phyloP scores from a whole-genome alignment of 1,284 basidiomycete species.

The Crucibulum cyathiforme region DNA sequence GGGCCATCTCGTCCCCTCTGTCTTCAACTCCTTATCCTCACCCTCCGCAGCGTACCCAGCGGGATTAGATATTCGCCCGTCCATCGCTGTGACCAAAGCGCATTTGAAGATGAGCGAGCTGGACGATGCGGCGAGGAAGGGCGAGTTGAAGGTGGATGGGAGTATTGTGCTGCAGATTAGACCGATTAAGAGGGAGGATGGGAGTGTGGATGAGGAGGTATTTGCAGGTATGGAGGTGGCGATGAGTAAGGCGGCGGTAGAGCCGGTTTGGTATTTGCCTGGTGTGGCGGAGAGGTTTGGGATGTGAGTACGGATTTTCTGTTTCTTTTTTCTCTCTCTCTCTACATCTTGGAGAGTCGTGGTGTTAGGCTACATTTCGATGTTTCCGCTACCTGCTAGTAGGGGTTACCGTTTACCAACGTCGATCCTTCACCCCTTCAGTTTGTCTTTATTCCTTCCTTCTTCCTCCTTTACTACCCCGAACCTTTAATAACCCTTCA shows the following conservation, averaged over 20 bases:
- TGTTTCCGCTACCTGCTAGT: no score
- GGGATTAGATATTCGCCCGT: constrained; percentile 81
- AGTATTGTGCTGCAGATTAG: constrained; percentile 77
- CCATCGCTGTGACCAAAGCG: constrained; percentile 88
- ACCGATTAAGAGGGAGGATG: constrained; percentile 68
- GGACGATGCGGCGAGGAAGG: constrained; percentile 80
- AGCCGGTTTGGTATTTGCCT: constrained; percentile 95
- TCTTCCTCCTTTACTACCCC: no score
- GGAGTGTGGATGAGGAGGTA: constrained; percentile 61
- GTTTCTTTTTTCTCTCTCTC: not conserved
- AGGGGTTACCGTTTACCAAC: no score
- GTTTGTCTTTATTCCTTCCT: no score
- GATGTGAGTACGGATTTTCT: constrained; percentile 62
- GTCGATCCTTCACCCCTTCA: no score
- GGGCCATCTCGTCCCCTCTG: constrained; percentile 88
- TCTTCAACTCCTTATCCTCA: constrained; percentile 54
- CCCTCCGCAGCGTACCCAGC: constrained; percentile 61
- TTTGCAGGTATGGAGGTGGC: constrained; percentile 83
- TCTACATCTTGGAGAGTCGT: no score
- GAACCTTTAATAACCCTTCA: no score
- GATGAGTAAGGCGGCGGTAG: constrained; percentile 88
- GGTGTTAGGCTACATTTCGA: no score
- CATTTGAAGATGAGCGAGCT: constrained; percentile 93
- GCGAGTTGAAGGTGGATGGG: constrained; percentile 82
- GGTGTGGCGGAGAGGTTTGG: constrained; percentile 91